Evolutionary conservation across 1,139 yeast genomes (phyloP).

Genomic region (Kurtzmaniella quercitrusa): DNA sequence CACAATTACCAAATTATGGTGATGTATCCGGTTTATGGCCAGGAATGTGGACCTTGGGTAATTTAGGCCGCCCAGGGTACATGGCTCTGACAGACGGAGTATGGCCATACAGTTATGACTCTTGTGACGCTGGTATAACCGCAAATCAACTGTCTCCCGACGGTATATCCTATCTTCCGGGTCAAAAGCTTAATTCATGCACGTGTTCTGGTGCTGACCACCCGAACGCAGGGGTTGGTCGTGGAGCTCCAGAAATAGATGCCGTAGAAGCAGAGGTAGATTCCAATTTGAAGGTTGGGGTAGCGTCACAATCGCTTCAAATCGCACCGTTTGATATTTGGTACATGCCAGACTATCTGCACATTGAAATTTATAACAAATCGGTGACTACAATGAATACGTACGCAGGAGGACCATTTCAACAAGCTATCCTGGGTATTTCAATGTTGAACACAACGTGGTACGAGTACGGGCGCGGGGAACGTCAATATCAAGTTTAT

Average conservation of each 20-base stretch:
- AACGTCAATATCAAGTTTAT: constrained; percentile 57
- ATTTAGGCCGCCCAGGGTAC: constrained; percentile 80
- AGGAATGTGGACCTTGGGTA: constrained; percentile 86
- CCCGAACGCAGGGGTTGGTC: constrained; percentile 73
- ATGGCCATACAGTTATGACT: constrained; percentile 84
- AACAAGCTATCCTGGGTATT: constrained; percentile 77
- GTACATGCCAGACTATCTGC: constrained; percentile 79
- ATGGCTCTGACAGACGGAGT: constrained; percentile 77
- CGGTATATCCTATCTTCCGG: constrained; percentile 76
- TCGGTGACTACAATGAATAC: constrained; percentile 67
- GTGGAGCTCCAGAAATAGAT: constrained; percentile 93
- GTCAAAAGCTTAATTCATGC: constrained; percentile 67
- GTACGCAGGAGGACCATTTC: constrained; percentile 81
- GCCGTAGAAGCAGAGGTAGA: constrained; percentile 71
- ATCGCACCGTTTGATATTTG: constrained; percentile 84
- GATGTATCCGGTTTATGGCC: constrained; percentile 80
- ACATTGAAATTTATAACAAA: constrained; percentile 57
- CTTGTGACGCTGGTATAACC: constrained; percentile 85
- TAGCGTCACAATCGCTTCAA: constrained; percentile 79
- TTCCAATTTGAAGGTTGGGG: constrained; percentile 47
- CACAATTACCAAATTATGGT: constrained; percentile 69
- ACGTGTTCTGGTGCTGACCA: constrained; percentile 75
- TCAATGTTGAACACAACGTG: constrained; percentile 68
- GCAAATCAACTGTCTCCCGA: constrained; percentile 84
- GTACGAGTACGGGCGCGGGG: constrained; percentile 61